Evolutionary conservation across 495 filamentous ascomycete species (phyloP).

Genomic region (Xylaria venustula): DNA sequence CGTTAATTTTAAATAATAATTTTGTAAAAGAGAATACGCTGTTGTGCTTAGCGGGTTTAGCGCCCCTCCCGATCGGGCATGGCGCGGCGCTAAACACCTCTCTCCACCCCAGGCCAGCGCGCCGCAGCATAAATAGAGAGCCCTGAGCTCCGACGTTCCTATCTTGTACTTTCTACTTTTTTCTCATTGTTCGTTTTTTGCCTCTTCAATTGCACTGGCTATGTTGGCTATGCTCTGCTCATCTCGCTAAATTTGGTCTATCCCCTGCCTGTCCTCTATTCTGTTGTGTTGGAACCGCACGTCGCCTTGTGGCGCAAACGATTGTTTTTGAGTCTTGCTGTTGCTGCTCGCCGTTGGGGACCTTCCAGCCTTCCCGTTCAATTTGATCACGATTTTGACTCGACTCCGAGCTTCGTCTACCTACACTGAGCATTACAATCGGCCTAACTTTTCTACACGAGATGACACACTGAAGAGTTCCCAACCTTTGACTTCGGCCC

Average conservation of each 20-base stretch:
- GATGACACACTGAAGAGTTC: background rate
- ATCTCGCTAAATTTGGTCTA: conserved; percentile 11
- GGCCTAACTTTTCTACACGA: background rate
- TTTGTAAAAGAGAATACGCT: conserved; percentile 14
- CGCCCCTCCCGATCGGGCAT: conserved; percentile 14
- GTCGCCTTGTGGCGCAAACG: background rate
- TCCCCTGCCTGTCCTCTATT: background rate
- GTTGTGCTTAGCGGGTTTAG: conserved; percentile 14
- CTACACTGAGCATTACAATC: background rate
- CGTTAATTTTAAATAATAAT: background rate
- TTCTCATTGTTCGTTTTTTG: conserved; percentile 12
- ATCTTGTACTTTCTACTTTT: conserved; percentile 19
- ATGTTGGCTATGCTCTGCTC: conserved; percentile 13
- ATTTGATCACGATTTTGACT: conserved; percentile 11
- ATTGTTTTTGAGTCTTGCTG: conserved; percentile 11
- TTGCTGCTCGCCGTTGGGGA: conserved; percentile 13
- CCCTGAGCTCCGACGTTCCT: conserved; percentile 16
- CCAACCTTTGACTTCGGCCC: background rate
- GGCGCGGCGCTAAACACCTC: conserved; percentile 5
- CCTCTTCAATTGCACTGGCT: conserved; percentile 5
- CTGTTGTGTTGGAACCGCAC: background rate
- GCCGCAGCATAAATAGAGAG: conserved; percentile 17
- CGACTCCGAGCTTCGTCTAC: conserved; percentile 10
- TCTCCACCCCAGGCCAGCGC: background rate
- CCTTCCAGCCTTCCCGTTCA: conserved; percentile 12